These are phyloP conservation scores for Microcos paniculata DNA, from an alignment of 345 rosid genomes.

Conservation along the genomic window DNA sequence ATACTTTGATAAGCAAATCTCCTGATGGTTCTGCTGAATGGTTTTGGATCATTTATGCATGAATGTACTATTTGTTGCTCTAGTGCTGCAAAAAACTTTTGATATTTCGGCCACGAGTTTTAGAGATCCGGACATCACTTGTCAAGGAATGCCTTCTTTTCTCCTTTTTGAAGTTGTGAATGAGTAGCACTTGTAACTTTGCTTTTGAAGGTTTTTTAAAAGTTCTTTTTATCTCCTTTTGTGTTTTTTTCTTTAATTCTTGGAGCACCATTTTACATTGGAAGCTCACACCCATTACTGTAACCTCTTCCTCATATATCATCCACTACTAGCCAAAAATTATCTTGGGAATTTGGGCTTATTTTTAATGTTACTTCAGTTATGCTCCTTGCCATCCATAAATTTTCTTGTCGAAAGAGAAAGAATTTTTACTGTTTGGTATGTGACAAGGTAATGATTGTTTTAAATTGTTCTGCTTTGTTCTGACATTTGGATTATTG, in stretches of 20 bases:
- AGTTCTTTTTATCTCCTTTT: not conserved
- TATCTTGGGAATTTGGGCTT: not conserved
- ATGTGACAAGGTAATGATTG: constrained; percentile 12
- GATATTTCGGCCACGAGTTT: no score
- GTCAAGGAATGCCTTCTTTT: no score
- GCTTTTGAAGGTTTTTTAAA: not conserved
- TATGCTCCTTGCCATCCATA: not conserved
- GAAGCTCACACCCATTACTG: not conserved
- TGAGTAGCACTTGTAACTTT: not conserved
- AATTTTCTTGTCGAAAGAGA: not conserved
- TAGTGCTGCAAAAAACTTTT: not conserved
- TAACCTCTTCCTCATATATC: not conserved
- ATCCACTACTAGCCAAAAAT: not conserved
- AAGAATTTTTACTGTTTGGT: not conserved
- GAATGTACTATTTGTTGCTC: not conserved
- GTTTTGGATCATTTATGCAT: not conserved
- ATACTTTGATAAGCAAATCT: not conserved
- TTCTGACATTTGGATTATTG: constrained; percentile 21
- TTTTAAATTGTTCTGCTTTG: constrained; percentile 4
- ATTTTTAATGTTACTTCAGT: not conserved
- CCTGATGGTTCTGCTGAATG: not conserved
- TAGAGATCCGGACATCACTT: no score
- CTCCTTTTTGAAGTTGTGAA: no score
- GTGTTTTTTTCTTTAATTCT: not conserved
- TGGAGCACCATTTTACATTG: not conserved